Percentiles rank a stretch among this genome's conserved stretches.
Conservation (phyloP, 2,329 filamentous ascomycete genomes). For the Fusarium udum region DNA sequence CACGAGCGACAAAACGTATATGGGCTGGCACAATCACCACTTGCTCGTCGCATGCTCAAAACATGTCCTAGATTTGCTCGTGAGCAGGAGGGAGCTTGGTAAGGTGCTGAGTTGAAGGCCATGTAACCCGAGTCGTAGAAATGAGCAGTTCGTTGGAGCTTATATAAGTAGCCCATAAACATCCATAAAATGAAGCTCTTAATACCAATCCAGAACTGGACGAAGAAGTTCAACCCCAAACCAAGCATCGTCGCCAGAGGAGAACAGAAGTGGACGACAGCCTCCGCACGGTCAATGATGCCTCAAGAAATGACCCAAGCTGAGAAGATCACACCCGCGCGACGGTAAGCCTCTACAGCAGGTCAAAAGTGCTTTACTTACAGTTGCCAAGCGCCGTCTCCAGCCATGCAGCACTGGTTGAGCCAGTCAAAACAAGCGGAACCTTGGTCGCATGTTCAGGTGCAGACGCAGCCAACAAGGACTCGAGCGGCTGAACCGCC, state of each 20-base stretch:
- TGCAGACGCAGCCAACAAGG: neutral
- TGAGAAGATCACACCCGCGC: neutral
- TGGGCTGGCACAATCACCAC: fast-evolving
- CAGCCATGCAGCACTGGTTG: neutral
- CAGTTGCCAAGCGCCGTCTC: neutral
- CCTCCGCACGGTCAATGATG: fast-evolving
- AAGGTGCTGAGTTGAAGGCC: neutral
- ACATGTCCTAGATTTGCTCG: fast-evolving
- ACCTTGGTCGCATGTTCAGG: neutral
- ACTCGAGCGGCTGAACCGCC: neutral
- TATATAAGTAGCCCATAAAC: neutral
- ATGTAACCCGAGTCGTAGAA: no score
- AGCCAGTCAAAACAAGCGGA: neutral
- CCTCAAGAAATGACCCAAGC: neutral
- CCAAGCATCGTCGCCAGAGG: fast-evolving
- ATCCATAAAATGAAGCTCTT: fast-evolving
- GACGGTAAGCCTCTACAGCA: neutral
- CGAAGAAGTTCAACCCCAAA: fast-evolving
- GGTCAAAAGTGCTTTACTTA: fast-evolving
- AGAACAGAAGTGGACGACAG: neutral
- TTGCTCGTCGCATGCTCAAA: neutral
- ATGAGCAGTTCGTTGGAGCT: no score
- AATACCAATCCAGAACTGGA: neutral
- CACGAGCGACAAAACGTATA: no score
- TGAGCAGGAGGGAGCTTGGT: neutral